Percentiles rank a stretch among this genome's conserved stretches.
Evolutionary conservation across 257 asterid species (phyloP).

Genomic region (Verbascum thapsus): DNA sequence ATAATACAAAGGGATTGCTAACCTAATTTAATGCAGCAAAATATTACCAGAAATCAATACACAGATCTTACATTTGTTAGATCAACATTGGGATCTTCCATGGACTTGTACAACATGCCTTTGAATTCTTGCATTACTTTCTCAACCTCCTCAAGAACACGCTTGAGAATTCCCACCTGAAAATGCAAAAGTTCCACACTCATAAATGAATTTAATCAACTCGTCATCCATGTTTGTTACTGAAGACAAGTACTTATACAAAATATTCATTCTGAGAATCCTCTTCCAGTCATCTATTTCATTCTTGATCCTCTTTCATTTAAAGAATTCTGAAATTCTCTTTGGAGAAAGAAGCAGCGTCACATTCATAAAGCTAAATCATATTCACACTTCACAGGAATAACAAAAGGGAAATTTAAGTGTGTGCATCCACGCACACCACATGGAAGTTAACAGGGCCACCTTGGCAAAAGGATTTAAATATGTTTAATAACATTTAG

Average conservation of each 20-base stretch:
- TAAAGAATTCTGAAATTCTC: slow-evolving; percentile 4
- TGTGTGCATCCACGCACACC: slow-evolving; percentile 1
- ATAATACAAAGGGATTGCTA: slow-evolving; percentile 11
- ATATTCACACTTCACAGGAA: too few species aligned
- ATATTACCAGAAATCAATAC: slow-evolving; percentile 14
- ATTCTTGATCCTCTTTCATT: slow-evolving; percentile 15
- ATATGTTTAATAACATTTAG: not conserved
- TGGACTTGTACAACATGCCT: slow-evolving; percentile 88
- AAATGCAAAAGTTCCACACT: slow-evolving; percentile 27
- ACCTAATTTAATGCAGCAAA: slow-evolving; percentile 10
- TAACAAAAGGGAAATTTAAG: slow-evolving; percentile 7
- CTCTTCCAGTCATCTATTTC: slow-evolving; percentile 10
- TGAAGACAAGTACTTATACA: not conserved
- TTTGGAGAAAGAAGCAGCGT: slow-evolving; percentile 16
- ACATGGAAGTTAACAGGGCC: slow-evolving; percentile 1
- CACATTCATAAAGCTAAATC: slow-evolving; percentile 18
- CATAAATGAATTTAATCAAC: slow-evolving; percentile 7
- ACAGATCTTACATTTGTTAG: slow-evolving; percentile 68
- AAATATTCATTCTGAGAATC: too few species aligned
- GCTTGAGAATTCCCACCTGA: slow-evolving; percentile 87
- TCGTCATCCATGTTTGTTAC: slow-evolving; percentile 9
- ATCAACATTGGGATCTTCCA: slow-evolving; percentile 95
- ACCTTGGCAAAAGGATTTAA: slow-evolving; percentile 4
- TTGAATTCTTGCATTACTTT: slow-evolving; percentile 87
- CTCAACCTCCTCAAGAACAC: slow-evolving; percentile 81